phyloP scores from a whole-genome alignment of 345 rosid species.

The Xanthoceras sorbifolium region DNA sequence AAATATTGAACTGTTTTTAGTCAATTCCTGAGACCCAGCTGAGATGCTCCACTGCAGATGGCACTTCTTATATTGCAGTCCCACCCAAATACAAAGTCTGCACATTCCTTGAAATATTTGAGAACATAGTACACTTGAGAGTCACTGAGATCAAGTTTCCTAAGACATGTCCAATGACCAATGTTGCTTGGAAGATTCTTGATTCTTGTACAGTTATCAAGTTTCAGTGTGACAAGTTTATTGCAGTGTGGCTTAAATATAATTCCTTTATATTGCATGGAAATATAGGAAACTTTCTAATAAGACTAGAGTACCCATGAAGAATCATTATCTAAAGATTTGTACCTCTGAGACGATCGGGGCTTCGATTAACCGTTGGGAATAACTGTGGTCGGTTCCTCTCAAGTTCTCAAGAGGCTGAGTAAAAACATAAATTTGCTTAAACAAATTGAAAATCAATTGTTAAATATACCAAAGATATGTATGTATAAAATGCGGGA shows the following conservation, averaged over 20 bases:
- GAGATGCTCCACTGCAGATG: constrained; percentile 2
- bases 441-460: not conserved
- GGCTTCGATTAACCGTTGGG: not conserved
- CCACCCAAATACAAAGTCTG: not conserved
- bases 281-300: constrained; percentile 4
- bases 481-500: too few species aligned
- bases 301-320: not conserved
- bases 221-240: not conserved
- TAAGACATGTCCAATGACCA: not conserved
- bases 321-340: not conserved
- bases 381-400: not conserved
- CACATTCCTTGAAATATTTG: not conserved
- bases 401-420: not conserved
- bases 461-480: not conserved
- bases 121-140: constrained; percentile 13
- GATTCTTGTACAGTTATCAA: not conserved
- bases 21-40: constrained; percentile 20
- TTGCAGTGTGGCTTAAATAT: not conserved
- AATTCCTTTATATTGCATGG: not conserved
- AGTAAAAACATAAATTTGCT: not conserved
- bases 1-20: too few species aligned
- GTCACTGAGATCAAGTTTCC: not conserved
- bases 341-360: not conserved
- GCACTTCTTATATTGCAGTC: constrained; percentile 19
- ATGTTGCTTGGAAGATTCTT: constrained; percentile 12